phyloP scores from a whole-genome alignment of 192 early-diverging fungal genomes.

The Pilobolus umbonatus region DNA sequence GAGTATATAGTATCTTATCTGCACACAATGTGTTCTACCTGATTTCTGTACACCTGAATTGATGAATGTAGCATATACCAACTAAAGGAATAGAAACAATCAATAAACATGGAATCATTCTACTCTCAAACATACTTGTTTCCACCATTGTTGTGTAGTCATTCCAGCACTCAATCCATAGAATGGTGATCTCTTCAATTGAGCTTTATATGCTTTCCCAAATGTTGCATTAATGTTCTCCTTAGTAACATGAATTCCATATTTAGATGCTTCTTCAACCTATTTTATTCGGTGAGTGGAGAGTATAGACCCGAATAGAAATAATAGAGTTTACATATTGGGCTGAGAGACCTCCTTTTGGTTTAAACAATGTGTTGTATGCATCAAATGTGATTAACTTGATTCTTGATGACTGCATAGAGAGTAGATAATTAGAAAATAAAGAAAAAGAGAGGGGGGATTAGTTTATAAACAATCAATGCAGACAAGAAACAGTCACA shows the following conservation, averaged over 20 bases:
- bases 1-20: no score
- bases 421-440: neutral
- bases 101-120: neutral
- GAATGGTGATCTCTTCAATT: constrained; percentile 40
- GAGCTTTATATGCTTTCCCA: constrained; percentile 34
- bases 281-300: no score
- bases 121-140: constrained; percentile 29
- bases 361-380: constrained; percentile 57
- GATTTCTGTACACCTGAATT: constrained; percentile 27
- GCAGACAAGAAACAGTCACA: neutral
- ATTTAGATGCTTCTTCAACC: constrained; percentile 34
- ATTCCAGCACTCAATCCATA: constrained; percentile 44
- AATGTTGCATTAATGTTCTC: constrained; percentile 33
- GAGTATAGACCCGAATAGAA: no score
- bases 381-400: constrained; percentile 62
- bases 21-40: no score
- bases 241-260: constrained; percentile 38
- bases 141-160: constrained; percentile 52
- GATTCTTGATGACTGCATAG: constrained; percentile 17
- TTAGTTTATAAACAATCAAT: neutral
- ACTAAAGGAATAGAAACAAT: constrained; percentile 11
- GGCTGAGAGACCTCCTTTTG: constrained; percentile 36
- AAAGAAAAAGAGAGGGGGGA: neutral
- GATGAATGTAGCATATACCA: constrained; percentile 43
- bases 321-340: constrained; percentile 37